These are phyloP conservation scores for Brasilioporus rufonigricans DNA, from an alignment of 768 basidiomycete genomes.

Conservation along the genomic window DNA sequence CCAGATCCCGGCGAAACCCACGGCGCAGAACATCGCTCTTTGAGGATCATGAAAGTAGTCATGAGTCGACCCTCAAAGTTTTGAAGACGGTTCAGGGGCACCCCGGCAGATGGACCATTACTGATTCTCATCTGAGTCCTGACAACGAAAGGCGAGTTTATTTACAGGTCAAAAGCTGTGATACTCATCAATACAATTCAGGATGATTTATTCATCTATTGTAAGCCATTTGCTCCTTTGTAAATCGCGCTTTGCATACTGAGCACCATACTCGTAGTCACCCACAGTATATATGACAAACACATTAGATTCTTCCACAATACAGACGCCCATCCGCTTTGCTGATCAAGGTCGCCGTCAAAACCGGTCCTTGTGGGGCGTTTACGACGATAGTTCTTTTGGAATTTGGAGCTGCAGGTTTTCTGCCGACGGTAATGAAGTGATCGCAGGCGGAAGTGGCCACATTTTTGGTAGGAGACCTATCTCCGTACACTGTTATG, in stretches of 20 bases:
- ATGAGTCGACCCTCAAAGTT: constrained; percentile 47
- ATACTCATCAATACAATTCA: constrained; percentile 28
- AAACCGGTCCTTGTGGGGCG: constrained; percentile 31
- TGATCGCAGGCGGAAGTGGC: constrained; percentile 88
- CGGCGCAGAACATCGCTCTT: constrained; percentile 16
- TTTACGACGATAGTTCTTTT: constrained; percentile 45
- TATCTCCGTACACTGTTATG: not conserved
- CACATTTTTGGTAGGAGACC: constrained; percentile 64
- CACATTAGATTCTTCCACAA: constrained; percentile 58
- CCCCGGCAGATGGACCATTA: constrained; percentile 88
- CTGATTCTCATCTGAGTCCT: constrained; percentile 87
- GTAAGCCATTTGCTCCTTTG: constrained; percentile 33
- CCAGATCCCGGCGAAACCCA: constrained; percentile 11
- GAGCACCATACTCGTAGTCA: constrained; percentile 43
- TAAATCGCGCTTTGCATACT: not conserved
- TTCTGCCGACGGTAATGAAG: constrained; percentile 93
- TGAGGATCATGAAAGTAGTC: constrained; percentile 37
- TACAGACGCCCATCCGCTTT: constrained; percentile 63
- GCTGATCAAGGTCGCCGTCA: constrained; percentile 43
- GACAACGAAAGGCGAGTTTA: constrained; percentile 72
- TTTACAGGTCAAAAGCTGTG: constrained; percentile 48
- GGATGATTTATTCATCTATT: constrained; percentile 92
- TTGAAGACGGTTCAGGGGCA: constrained; percentile 72
- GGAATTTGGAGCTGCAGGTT: constrained; percentile 95
- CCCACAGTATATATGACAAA: constrained; percentile 74